Evolutionary conservation across 768 basidiomycete species (phyloP), one percentile per base, ranked within the genome.

Genomic region (Ramaria sp.): DNA sequence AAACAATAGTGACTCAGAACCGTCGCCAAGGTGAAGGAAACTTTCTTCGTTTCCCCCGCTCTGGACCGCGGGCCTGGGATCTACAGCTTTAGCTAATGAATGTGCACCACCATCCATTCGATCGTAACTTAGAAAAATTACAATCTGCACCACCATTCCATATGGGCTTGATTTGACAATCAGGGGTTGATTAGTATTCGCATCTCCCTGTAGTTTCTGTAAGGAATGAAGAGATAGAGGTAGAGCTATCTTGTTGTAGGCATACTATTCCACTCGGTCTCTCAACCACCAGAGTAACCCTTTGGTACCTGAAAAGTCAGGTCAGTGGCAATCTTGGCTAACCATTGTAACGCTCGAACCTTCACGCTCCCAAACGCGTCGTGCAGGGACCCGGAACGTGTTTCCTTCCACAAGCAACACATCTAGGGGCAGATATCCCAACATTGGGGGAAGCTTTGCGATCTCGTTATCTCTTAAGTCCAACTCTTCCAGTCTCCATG

Each of bases 361-460:
- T 62, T 91, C 88, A 44, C 87, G 73, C 64, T 91, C 89, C 88
- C 88, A 92, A 9, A 92, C 82, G 20, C 83, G 73, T 58, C 88
- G 73, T 56, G 82, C 79, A 0, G 88, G 88, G 18, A 88, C 81
- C 27, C 88, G 83, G 72, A 92, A 92, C 13, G 74, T 69, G 67
- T 92, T 92, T 16, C 88, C 88, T 61, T 91, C 89, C 34, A 92
- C 88, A 60, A 89, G 67, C 56, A 92, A 80, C 7, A 88, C 82
- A 49, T 91, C 88, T 61, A 91, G 65, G 15, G 88, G 83, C 50
- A 91, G 64, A 56, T 88, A 64, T 25, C 89, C 88, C 45, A 91
- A 66, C 63, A 83, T 81, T 6, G 85, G 68, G 0, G 80, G 81
- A 30, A 91, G 65, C 66, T 76, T 82, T 5, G 73, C 74, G 53